Base-by-base conservation (phyloP, 768 basidiomycete genomes). In the Termitomyces bulborhizus region DNA sequence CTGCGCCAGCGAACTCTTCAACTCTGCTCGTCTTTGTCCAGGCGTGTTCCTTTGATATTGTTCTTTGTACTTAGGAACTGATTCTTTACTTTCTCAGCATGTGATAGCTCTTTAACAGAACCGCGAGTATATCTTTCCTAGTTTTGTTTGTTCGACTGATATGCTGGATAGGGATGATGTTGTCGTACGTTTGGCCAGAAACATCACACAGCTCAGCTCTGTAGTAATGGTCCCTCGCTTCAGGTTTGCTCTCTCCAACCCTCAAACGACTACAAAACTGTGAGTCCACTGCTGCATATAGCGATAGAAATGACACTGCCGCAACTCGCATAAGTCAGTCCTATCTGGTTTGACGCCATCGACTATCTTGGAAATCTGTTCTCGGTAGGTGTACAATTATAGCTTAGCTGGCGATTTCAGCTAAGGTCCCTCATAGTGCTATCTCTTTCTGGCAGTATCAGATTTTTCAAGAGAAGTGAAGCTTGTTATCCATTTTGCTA, bases 381-480 rank as follows among this genome's bases (percentile, higher is more conserved):
- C 82, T 65, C 83, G 91, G 88, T 85, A 53, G 18, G 73, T 65
- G 24, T 15, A 3, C 16, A 16, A 43, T 16, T 43, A 32, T 15
- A 31, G 2, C 9, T 26, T 18, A n/a, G 51, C 16, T 16, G 31
- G 18, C 15, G 12, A 46, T 26, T 39, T 11, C 16, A 29, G 40
- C 46, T 51, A 31, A 37, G 13, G 26, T 54, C 48, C 34, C 48
- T 45, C 31, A 16, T 32, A 90, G 90, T 21, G 89, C 91, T 4
- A 80, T 93, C 55, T 88, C 90, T 3, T 93, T 93, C 67, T 93
- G 91, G 91, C 88, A 91, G 67, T 93, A 93, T 67, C 91, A 93
- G 63, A 80, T 85, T 49, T 88, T 90, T 59, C 91, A 93, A 69
- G 91, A 93, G 73, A 84, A 81, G 90, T 88, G 54, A 55, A 43